A percentile compares a stretch with the other conserved stretches of the same genome.
These are phyloP conservation scores for Daldinia loculata DNA, from an alignment of 495 filamentous ascomycete genomes.

Conservation along the genomic window DNA sequence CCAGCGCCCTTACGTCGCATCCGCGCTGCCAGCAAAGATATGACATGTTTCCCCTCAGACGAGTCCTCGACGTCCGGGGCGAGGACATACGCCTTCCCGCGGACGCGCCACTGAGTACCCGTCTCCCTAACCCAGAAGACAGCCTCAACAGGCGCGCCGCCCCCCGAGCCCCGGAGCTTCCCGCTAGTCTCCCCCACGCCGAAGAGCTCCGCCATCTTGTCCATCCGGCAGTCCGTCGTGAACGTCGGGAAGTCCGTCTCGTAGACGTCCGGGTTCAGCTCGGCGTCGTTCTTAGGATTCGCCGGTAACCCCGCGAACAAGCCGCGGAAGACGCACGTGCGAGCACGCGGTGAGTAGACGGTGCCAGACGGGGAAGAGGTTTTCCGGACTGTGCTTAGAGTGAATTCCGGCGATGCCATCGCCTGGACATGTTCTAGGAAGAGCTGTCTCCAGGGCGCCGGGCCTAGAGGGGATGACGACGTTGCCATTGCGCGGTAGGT, in stretches of 20 bases:
- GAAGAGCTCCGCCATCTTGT: slow-evolving; percentile 77
- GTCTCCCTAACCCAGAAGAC: slow-evolving; percentile 80
- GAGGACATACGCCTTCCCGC: slow-evolving; percentile 76
- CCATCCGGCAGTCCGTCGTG: slow-evolving; percentile 88
- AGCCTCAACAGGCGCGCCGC: slow-evolving; percentile 77
- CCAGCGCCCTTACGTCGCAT: slow-evolving; percentile 48
- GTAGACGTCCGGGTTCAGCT: slow-evolving; percentile 70
- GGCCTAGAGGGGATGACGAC: slow-evolving; percentile 26
- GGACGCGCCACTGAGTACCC: slow-evolving; percentile 84
- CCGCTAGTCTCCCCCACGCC: slow-evolving; percentile 45
- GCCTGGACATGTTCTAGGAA: slow-evolving; percentile 72
- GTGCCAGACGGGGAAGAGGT: slow-evolving; percentile 29
- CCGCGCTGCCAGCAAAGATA: slow-evolving; percentile 57
- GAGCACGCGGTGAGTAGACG: slow-evolving; percentile 52
- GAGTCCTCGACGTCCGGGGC: slow-evolving; percentile 63
- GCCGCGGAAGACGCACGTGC: slow-evolving; percentile 76
- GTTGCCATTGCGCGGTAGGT: slow-evolving; percentile 24
- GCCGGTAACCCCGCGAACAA: slow-evolving; percentile 76
- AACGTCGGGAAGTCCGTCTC: slow-evolving; percentile 81
- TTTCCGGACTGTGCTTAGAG: slow-evolving; percentile 70
- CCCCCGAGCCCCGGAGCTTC: slow-evolving; percentile 59
- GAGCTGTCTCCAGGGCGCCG: slow-evolving; percentile 69
- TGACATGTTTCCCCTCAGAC: slow-evolving; percentile 54
- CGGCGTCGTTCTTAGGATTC: slow-evolving; percentile 69
- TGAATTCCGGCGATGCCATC: slow-evolving; percentile 72